Percentiles rank a stretch among this genome's conserved stretches.
Evolutionary conservation across 352 stramenopile species (phyloP).

Genomic region (Phytopythium oedochilum): DNA sequence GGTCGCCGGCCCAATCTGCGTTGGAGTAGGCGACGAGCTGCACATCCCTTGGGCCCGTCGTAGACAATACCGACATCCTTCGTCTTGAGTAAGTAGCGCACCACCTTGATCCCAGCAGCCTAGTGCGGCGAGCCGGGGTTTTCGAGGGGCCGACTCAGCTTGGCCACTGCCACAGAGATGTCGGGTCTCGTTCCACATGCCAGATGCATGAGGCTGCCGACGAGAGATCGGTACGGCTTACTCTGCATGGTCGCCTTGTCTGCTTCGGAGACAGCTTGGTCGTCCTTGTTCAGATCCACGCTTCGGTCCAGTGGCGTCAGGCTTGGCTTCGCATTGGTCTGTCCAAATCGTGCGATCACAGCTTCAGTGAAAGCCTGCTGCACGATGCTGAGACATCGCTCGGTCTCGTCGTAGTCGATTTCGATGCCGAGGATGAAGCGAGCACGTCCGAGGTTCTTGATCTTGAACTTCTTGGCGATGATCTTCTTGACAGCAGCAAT

Average conservation of each 20-base stretch:
- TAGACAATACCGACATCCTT: conserved; percentile 11
- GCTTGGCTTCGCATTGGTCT: conserved; percentile 12
- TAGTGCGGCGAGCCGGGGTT: conserved; percentile 16
- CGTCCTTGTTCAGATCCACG: no score
- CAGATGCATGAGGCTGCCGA: conserved; percentile 17
- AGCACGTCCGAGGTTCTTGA: conserved; percentile 11
- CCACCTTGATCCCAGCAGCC: conserved; percentile 9
- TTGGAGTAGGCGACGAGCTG: conserved; percentile 11
- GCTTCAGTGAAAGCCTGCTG: conserved; percentile 3
- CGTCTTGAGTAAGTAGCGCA: conserved; percentile 14
- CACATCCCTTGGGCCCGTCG: neutral
- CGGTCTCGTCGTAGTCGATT: conserved; percentile 10
- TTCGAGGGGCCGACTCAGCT: conserved; percentile 17
- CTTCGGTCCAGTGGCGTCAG: no score
- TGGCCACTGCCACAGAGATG: conserved; percentile 10
- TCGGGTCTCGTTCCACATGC: conserved; percentile 13
- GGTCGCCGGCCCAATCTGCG: conserved; percentile 15
- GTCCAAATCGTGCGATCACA: conserved; percentile 9
- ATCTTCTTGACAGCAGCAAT: no score
- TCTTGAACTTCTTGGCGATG: no score
- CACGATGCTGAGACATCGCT: neutral
- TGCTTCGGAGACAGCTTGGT: no score
- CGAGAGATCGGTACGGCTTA: conserved; percentile 11
- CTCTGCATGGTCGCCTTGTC: no score
- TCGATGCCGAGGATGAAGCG: conserved; percentile 20